phyloP scores from a whole-genome alignment of 352 stramenopile species.

The Phytophthora ramorum region DNA sequence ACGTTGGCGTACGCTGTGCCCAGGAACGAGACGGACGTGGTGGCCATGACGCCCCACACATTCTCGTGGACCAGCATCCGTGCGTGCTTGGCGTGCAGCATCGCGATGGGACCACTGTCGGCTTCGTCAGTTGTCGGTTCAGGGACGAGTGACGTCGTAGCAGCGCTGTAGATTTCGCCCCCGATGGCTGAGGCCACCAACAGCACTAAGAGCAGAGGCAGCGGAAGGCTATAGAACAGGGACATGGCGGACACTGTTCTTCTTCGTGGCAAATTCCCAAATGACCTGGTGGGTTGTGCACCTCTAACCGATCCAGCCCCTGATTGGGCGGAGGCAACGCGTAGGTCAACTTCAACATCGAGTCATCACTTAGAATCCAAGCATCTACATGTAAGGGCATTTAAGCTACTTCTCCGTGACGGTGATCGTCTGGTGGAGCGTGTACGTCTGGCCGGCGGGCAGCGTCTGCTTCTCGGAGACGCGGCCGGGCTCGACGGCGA shows the following conservation, averaged over 20 bases:
- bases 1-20: constrained; percentile 61
- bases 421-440: constrained; percentile 30
- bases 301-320: not conserved
- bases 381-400: not conserved
- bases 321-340: constrained; percentile 24
- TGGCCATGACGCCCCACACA: constrained; percentile 67
- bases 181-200: not conserved
- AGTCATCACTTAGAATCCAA: constrained; percentile 1
- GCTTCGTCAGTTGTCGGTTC: not conserved
- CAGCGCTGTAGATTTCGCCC: constrained; percentile 20
- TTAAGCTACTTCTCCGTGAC: constrained; percentile 10
- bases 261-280: constrained; percentile 6
- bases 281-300: not conserved
- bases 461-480: constrained; percentile 59
- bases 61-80: constrained; percentile 68
- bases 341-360: constrained; percentile 29
- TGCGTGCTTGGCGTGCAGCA: constrained; percentile 48
- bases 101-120: constrained; percentile 19
- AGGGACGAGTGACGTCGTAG: constrained; percentile 7
- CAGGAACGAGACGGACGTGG: constrained; percentile 56
- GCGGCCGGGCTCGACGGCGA: constrained; percentile 95
- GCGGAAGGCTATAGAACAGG: not conserved
- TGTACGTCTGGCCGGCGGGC: constrained; percentile 53
- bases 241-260: constrained; percentile 3
- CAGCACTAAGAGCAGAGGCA: constrained; percentile 3